Conservation (phyloP, 208 protist species). For the Leishmania amazonensis region DNA sequence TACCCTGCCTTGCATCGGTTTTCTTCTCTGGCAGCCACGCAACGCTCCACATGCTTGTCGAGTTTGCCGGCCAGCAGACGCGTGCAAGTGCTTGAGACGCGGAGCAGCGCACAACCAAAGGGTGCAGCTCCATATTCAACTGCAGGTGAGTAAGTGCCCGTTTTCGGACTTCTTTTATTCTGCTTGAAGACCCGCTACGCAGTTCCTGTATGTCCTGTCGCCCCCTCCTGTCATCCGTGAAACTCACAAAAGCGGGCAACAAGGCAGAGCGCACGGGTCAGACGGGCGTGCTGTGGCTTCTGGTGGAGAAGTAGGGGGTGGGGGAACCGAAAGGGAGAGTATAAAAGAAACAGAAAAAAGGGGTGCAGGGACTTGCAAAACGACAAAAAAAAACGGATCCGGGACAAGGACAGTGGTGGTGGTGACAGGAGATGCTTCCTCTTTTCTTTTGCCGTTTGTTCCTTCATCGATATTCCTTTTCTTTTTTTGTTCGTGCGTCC, state of each 20-base stretch:
- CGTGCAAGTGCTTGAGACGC: background rate
- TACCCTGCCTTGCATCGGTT: background rate
- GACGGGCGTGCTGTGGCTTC: too few relatives aligned
- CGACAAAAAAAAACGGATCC: too few relatives aligned
- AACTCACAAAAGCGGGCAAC: background rate
- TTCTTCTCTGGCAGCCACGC: background rate
- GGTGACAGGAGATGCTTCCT: background rate
- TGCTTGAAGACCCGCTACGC: background rate
- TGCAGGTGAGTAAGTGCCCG: background rate
- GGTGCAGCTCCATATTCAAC: background rate
- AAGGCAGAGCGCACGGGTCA: background rate
- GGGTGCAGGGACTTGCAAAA: too few relatives aligned
- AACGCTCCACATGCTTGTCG: background rate
- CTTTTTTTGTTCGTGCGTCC: background rate
- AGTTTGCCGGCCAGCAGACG: background rate
- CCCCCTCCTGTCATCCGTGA: background rate
- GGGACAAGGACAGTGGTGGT: background rate
- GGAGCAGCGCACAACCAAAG: background rate
- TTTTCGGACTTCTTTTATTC: background rate
- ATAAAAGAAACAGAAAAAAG: too few relatives aligned
- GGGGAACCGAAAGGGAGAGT: background rate
- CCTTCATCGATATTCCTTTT: too few relatives aligned
- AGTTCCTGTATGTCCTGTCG: background rate
- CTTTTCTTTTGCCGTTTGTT: background rate
- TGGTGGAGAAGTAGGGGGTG: background rate